Percentiles rank a stretch among this genome's conserved stretches.
Evolutionary conservation across 345 rosid genomes (phyloP).

Genomic region (Carallia brachiata): DNA sequence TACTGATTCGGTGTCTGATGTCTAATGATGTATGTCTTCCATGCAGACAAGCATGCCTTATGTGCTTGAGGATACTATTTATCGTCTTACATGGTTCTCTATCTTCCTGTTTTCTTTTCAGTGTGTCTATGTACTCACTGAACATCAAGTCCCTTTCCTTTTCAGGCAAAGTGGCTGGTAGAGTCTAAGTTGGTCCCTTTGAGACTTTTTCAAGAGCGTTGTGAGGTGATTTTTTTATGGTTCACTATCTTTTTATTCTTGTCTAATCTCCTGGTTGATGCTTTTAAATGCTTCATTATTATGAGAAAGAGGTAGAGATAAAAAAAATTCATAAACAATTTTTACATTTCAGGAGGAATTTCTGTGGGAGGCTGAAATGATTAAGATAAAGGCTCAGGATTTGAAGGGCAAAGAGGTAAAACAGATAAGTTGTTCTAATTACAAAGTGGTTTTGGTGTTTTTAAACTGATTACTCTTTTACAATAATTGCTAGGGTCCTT

Average conservation of each 20-base stretch:
- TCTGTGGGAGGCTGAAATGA: slow-evolving; percentile 95
- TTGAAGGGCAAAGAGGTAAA: slow-evolving; percentile 98
- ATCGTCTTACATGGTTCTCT: background rate
- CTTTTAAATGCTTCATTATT: background rate
- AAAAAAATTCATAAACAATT: background rate
- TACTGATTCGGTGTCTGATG: no score
- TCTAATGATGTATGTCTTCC: no score
- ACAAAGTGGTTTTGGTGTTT: no score
- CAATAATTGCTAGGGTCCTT: no score
- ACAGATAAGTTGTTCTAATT: background rate
- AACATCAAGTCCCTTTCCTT: background rate
- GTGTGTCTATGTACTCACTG: background rate
- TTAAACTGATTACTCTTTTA: no score
- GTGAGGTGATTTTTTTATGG: slow-evolving; percentile 53
- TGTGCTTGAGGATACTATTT: background rate
- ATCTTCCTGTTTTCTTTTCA: background rate
- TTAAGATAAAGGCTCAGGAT: slow-evolving; percentile 95
- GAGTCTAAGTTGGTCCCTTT: slow-evolving; percentile 82
- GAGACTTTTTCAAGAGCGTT: slow-evolving; percentile 92
- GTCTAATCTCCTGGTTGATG: background rate
- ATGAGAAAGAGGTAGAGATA: background rate
- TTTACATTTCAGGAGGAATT: slow-evolving; percentile 78
- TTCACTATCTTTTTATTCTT: background rate
- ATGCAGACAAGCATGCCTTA: no score
- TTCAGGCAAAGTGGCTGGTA: slow-evolving; percentile 91